Conservation (phyloP, 257 asterid genomes). For the Solanum chiquidenum region DNA sequence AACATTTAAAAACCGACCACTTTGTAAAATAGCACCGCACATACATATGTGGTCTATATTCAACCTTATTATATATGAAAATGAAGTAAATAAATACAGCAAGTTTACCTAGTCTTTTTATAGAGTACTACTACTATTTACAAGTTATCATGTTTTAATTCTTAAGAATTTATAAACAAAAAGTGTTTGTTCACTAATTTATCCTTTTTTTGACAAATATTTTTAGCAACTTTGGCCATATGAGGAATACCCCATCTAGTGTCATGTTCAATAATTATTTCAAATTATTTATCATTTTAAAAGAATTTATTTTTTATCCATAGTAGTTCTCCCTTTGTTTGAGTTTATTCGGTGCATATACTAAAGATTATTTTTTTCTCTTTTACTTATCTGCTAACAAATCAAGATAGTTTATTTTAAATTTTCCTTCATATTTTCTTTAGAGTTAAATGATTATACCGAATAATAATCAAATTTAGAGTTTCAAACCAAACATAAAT, state of each 20-base stretch:
- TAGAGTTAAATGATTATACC: neutral
- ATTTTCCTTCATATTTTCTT: neutral
- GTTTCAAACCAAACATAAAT: neutral
- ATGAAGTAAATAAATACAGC: neutral
- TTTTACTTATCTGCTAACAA: too few relatives aligned
- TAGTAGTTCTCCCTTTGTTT: neutral
- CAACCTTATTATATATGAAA: neutral
- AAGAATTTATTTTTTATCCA: too few relatives aligned
- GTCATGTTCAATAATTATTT: neutral
- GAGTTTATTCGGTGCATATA: neutral
- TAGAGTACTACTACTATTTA: neutral
- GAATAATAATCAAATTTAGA: neutral
- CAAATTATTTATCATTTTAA: neutral
- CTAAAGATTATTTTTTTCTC: too few relatives aligned
- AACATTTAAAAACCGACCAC: neutral
- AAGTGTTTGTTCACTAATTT: neutral
- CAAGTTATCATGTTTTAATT: neutral
- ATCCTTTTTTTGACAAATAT: neutral
- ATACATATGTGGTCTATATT: neutral
- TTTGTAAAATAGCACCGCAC: neutral
- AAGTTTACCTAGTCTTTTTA: neutral
- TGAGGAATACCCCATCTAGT: neutral
- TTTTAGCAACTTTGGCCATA: neutral
- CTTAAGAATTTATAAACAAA: neutral
- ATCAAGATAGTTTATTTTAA: too few relatives aligned